Evolutionary conservation across 1,139 yeast genomes (phyloP), one percentile per base, ranked within the genome.

Genomic region (Diutina sp.): DNA sequence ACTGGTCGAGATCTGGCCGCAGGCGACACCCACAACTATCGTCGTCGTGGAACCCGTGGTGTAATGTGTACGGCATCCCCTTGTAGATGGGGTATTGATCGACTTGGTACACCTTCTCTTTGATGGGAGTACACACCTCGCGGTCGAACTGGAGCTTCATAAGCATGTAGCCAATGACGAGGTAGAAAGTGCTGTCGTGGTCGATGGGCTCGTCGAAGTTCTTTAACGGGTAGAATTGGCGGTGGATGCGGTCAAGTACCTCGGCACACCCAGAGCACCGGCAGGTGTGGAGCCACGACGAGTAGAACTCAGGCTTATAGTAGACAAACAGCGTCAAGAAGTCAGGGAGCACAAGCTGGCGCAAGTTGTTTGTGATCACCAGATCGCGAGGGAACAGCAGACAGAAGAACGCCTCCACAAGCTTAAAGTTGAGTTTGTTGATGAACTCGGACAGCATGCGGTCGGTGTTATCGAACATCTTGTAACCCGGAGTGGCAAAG

Each of bases 41-140:
- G 6, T 56, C 57, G 25, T 47, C 51, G 60, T 73, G 77, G 59
- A 70, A 72, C 50, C 69, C 70, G 35, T 62, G 60, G 60, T 73
- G 77, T 29, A 73, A 64, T 0, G 73, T 69, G 59, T 72, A 73
- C 5, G 76, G 74, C 56, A 69, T 69, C 4, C 78, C 78, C 59
- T 70, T 71, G 58, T 69, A 70, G 25, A 73, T 67, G 1, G 77
- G 77, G 58, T 73, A 73, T 46, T 65, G 61, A 21, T 61, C 60
- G 58, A 65, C 72, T 45, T 65, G 58, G 56, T 59, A 62, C 2
- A 71, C 62, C 14, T 59, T 61, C 52, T 69, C 72, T 58, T 70
- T 70, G 51, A 72, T 71, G 4, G 77, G 77, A 21, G 68, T 68
- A 60, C 75, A 72, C 6, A 73, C 72, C 60, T 72, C 76, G 57